Base-by-base conservation (phyloP, 1,284 basidiomycete species). In the Sanguinoderma infundibulare region DNA sequence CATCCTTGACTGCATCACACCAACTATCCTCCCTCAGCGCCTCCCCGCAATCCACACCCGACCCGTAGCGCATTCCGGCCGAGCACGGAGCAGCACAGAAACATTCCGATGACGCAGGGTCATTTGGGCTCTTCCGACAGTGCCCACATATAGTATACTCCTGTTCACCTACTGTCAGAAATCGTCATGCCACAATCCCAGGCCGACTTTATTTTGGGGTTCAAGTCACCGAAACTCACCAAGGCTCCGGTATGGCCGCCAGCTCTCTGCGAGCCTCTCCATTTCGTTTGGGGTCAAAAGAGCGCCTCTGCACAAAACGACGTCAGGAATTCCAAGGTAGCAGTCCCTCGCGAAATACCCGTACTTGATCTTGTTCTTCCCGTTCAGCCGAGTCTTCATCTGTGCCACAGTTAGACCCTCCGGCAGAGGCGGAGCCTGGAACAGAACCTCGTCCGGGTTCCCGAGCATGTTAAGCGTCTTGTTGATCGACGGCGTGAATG, bases 311-410 rank as follows among this genome's bases (percentile, higher is more conserved):
- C 42, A 42, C 22, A 46, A 32, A 22, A 42, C 54, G 62, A 35
- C 54, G 51, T 26, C 8, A 26, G 32, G 26, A 26, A 51, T 62
- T 65, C 51, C 3, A 22, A 15, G 36, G 51, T 49, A 35, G 46
- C 40, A 61, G 59, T 22, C 22, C 5, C 15, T 14, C 14, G 53
- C 35, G n/a, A 50, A 12, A 32, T 20, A 50, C 40, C 71, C 83
- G 71, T 74, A 93, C 91, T 94, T 95, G 67, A 89, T 81, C 77
- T 94, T 94, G 69, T 91, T 93, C 80, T 95, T 95, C 32, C 90
- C 89, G 20, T 81, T 80, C 60, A 95, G 72, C 24, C 94, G 79
- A 56, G 80, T 80, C 72, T 88, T 89, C 51, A 96, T 78, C 8
- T 81, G 72, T 3, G 82, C 78, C 4, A 89, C 76, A 15, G 83